Evolutionary conservation across 1,139 yeast genomes (phyloP).

Genomic region (Zygoascus hellenicus): DNA sequence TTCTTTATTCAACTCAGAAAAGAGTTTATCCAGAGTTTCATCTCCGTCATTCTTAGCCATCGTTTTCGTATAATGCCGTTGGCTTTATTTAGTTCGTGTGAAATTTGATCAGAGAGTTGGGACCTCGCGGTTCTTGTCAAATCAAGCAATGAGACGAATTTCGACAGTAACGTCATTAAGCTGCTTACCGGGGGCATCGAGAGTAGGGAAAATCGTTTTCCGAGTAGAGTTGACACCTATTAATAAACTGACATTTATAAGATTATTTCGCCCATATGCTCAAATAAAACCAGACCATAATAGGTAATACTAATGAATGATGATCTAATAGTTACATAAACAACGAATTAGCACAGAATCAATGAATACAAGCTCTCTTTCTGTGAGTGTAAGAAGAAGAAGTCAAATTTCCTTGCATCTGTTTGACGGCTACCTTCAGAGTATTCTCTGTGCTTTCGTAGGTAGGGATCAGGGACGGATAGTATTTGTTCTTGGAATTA

Average conservation of each 20-base stretch:
- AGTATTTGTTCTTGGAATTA: constrained; percentile 12
- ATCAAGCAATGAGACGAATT: too few species aligned
- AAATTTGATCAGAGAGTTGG: not conserved
- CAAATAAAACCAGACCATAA: too few species aligned
- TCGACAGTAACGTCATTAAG: too few species aligned
- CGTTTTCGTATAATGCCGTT: not conserved
- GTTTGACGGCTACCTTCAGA: not conserved
- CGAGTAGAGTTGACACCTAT: too few species aligned
- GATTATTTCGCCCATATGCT: too few species aligned
- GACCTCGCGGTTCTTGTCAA: not conserved
- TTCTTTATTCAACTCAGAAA: constrained; percentile 10
- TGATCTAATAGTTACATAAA: too few species aligned
- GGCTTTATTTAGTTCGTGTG: not conserved
- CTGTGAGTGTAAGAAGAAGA: not conserved
- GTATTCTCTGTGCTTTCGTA: not conserved
- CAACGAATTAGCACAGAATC: too few species aligned
- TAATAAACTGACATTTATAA: too few species aligned
- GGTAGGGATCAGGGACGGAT: constrained; percentile 5
- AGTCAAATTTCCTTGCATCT: not conserved
- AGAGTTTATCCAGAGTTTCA: constrained; percentile 10
- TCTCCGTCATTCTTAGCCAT: constrained; percentile 8
- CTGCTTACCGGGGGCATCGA: too few species aligned
- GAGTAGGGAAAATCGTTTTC: too few species aligned
- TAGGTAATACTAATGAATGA: too few species aligned
- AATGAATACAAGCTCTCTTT: constrained; percentile 6